Conservation (phyloP, 352 stramenopile genomes). For the Phytopythium helicoides region DNA sequence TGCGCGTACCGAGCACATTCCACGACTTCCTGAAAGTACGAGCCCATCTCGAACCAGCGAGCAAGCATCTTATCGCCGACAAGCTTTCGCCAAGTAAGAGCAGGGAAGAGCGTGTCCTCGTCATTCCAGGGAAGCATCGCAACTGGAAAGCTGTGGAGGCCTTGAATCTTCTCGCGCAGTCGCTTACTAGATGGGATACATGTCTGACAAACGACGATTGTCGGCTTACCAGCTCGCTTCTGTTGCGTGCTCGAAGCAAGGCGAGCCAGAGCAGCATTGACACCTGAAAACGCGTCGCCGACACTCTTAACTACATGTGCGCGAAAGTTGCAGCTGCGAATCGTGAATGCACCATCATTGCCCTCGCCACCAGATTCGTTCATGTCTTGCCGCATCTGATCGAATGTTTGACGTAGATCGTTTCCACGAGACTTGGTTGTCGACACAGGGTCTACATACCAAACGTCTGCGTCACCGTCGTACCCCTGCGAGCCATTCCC, state of each 20-base stretch:
- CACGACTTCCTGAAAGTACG: conserved; percentile 90
- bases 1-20: conserved; percentile 87
- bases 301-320: conserved; percentile 77
- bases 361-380: conserved; percentile 35
- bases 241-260: conserved; percentile 85
- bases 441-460: conserved; percentile 71
- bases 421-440: conserved; percentile 43
- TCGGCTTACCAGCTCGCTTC: conserved; percentile 33
- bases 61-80: conserved; percentile 75
- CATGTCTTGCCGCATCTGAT: conserved; percentile 28
- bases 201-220: conserved; percentile 89
- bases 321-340: conserved; percentile 54
- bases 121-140: conserved; percentile 84
- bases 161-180: conserved; percentile 79
- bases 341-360: conserved; percentile 13
- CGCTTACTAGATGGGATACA: conserved; percentile 57
- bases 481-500: conserved; percentile 10
- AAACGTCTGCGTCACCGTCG: conserved; percentile 51
- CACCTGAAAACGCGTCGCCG: conserved; percentile 75
- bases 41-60: conserved; percentile 76
- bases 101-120: conserved; percentile 79
- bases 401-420: conserved; percentile 54
- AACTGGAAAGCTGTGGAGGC: conserved; percentile 92
- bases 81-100: conserved; percentile 94
- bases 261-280: conserved; percentile 84